Evolutionary conservation across 495 filamentous ascomycete genomes (phyloP), one percentile per base, ranked within the genome.

Genomic region (Polyplosphaeria fusca): DNA sequence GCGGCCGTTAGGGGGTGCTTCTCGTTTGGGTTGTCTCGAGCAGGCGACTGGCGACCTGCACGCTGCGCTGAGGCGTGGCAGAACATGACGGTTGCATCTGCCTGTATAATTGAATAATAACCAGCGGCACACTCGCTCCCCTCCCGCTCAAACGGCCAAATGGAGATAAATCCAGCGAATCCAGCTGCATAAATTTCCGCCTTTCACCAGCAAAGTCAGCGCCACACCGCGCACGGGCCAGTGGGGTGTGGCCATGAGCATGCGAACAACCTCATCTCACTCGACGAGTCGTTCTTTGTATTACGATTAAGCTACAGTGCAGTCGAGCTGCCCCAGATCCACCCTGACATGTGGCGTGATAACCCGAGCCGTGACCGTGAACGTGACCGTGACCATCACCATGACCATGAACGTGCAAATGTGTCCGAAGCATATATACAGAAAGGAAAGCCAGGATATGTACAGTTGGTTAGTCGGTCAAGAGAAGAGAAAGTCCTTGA

Each of bases 401-500:
- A 16, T n/a, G n/a, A n/a, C n/a, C n/a, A n/a, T n/a, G n/a, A n/a
- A n/a, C n/a, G n/a, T n/a, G n/a, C n/a, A 7, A 35, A 35, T 35
- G n/a, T 35, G 30, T 35, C 30, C 30, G n/a, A n/a, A 43, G n/a
- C 38, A 14, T 46, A 40, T 50, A 22, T 46, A 19, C 47, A 43
- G 30, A 38, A 45, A 16, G 18, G 44, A 41, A 50, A 27, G 16
- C 44, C 9, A 44, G 14, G 19, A 42, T 41, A 30, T 42, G 5
- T 14, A 2, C 5, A 38, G 19, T n/a, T n/a, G n/a, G n/a, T n/a
- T n/a, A n/a, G n/a, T n/a, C n/a, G n/a, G n/a, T 61, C 50, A 66
- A 22, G 60, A 63, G 52, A 87, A 81, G n/a, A 87, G 71, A 63
- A 86, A 87, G 39, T 86, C 83, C 63, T 86, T 86, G n/a, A 86